Evolutionary conservation across 495 filamentous ascomycete species (phyloP).

Genomic region (Elaphomyces granulatus): DNA sequence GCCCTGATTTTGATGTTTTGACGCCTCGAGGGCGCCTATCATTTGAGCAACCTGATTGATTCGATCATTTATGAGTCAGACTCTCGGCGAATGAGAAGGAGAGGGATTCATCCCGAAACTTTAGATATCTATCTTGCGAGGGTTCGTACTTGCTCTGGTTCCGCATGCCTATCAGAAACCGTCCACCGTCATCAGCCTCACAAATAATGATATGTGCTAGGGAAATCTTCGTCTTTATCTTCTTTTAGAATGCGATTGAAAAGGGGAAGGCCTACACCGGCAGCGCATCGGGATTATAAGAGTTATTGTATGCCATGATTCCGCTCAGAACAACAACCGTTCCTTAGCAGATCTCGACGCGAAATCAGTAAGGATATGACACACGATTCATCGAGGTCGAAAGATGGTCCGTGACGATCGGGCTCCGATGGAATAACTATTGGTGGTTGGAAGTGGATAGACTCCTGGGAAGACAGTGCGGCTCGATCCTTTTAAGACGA

Average conservation of each 20-base stretch:
- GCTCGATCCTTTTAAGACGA: no score
- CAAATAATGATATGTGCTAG: slow-evolving; percentile 6
- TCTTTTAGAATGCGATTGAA: neutral
- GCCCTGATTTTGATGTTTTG: slow-evolving; percentile 13
- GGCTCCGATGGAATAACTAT: no score
- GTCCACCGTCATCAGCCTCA: no score
- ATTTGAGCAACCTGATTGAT: slow-evolving; percentile 40
- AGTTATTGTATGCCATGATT: slow-evolving; percentile 97
- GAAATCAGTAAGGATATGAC: no score
- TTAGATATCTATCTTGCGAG: neutral
- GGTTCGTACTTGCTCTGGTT: slow-evolving; percentile 69
- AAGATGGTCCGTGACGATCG: neutral
- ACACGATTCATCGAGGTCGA: no score
- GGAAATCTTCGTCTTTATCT: slow-evolving; percentile 1
- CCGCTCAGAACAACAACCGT: no score
- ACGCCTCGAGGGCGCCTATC: slow-evolving; percentile 27
- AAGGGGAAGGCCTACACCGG: slow-evolving; percentile 57
- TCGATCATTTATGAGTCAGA: slow-evolving; percentile 5
- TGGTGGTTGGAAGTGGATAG: no score
- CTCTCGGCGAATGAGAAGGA: no score
- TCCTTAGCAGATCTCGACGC: no score
- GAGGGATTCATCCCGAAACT: no score
- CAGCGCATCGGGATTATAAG: slow-evolving; percentile 91
- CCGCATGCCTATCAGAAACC: slow-evolving; percentile 54
- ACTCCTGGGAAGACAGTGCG: no score